Conservation (phyloP, 345 rosid genomes). For the Acer negundo region DNA sequence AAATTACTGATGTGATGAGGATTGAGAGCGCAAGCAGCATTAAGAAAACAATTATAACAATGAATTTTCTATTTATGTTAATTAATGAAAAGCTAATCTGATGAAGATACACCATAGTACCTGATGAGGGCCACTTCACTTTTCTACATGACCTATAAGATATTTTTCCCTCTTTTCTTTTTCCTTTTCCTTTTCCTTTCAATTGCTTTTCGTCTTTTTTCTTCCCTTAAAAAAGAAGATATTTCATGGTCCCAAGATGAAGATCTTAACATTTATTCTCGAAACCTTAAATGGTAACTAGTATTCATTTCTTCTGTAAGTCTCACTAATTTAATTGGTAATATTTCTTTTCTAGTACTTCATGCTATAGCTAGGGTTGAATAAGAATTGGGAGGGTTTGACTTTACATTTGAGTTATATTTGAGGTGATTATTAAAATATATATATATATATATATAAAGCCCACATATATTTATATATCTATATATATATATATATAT, state of each 20-base stretch:
- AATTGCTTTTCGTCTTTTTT: constrained; percentile 25
- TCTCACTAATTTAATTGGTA: neutral
- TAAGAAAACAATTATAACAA: constrained; percentile 3
- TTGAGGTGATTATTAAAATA: no score
- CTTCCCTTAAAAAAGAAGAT: constrained; percentile 16
- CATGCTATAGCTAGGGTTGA: no score
- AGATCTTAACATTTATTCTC: constrained; percentile 30
- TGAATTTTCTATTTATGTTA: constrained; percentile 9
- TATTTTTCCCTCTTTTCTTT: neutral
- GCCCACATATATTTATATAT: no score
- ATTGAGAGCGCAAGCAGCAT: constrained; percentile 21
- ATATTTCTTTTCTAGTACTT: neutral
- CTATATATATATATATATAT: no score
- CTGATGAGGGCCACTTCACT: constrained; percentile 21
- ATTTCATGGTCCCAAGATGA: constrained; percentile 43
- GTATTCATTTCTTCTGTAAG: neutral
- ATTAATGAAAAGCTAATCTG: neutral
- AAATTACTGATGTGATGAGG: constrained; percentile 25
- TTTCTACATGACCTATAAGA: constrained; percentile 6
- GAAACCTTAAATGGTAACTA: constrained; percentile 3
- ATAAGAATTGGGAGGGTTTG: neutral
- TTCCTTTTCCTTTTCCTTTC: neutral
- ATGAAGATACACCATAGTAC: constrained; percentile 12
- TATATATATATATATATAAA: no score
- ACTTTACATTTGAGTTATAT: no score